These are phyloP conservation scores for Nakazawaea ernobii DNA, from an alignment of 805 yeast genomes.

Conservation along the genomic window DNA sequence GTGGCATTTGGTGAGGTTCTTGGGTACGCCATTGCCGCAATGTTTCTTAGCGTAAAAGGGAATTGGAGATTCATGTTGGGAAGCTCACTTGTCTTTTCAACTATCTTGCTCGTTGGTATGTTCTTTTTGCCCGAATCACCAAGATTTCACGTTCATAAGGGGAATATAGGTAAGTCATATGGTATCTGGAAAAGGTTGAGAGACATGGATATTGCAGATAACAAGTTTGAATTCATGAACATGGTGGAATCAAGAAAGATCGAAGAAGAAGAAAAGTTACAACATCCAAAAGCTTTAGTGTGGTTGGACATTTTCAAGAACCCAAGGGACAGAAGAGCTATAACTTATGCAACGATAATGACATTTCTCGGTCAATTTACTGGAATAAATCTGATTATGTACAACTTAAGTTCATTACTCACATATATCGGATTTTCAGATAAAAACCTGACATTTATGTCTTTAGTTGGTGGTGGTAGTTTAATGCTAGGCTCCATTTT, in stretches of 20 bases:
- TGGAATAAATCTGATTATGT: constrained; percentile 63
- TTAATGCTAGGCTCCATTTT: constrained; percentile 60
- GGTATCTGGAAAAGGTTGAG: constrained; percentile 52
- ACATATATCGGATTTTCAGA: constrained; percentile 45
- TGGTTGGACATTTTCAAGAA: constrained; percentile 47
- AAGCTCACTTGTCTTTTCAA: constrained; percentile 53
- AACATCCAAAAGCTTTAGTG: constrained; percentile 1
- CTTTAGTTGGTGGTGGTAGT: constrained; percentile 65
- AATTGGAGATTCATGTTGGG: constrained; percentile 69
- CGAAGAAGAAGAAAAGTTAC: constrained; percentile 34
- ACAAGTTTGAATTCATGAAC: constrained; percentile 50
- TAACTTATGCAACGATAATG: constrained; percentile 53
- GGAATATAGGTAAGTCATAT: constrained; percentile 46
- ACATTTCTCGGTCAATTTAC: constrained; percentile 58
- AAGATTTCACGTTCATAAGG: constrained; percentile 50
- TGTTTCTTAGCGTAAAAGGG: constrained; percentile 47
- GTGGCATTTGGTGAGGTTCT: constrained; percentile 63
- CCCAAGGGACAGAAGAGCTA: constrained; percentile 58
- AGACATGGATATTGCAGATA: constrained; percentile 34
- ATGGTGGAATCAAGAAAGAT: constrained; percentile 47
- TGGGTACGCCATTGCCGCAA: constrained; percentile 60
- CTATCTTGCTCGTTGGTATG: constrained; percentile 43
- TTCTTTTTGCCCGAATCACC: constrained; percentile 58
- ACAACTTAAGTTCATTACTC: constrained; percentile 58
- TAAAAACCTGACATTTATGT: constrained; percentile 55